Conservation (phyloP, 2,329 filamentous ascomycete genomes). For the Claviceps sp. region DNA sequence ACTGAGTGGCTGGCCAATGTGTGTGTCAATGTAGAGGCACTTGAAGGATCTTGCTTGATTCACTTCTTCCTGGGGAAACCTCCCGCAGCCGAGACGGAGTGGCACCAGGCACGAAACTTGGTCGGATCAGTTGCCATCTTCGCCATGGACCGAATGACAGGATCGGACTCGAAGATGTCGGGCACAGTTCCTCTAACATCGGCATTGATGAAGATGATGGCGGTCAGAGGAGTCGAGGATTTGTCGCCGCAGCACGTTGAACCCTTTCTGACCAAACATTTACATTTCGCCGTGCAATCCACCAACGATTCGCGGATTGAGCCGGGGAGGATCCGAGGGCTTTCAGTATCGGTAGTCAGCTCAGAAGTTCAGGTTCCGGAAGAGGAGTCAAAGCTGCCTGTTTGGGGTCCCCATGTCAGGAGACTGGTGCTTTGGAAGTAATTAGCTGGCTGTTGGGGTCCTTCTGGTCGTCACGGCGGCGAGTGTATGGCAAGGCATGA, state of each 20-base stretch:
- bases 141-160: constrained; percentile 24
- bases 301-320: constrained; percentile 15
- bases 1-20: constrained; percentile 59
- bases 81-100: constrained; percentile 29
- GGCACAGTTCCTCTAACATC: constrained; percentile 40
- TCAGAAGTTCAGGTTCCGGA: constrained; percentile 14
- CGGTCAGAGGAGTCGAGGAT: constrained; percentile 20
- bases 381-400: constrained; percentile 14
- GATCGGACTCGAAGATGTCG: constrained; percentile 24
- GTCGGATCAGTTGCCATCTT: constrained; percentile 50
- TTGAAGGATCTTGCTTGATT: constrained; percentile 46
- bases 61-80: constrained; percentile 53
- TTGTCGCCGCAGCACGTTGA: constrained; percentile 23
- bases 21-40: constrained; percentile 42
- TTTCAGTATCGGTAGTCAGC: constrained; percentile 19
- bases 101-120: constrained; percentile 40
- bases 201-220: constrained; percentile 30
- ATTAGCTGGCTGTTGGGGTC: neutral
- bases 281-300: constrained; percentile 22
- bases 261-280: constrained; percentile 26
- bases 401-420: constrained; percentile 13
- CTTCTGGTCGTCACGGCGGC: neutral
- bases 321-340: constrained; percentile 14
- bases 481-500: too few species aligned
- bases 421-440: constrained; percentile 15